phyloP scores from a whole-genome alignment of 1,139 yeast genomes.

The Saccharomyces pastorianus region DNA sequence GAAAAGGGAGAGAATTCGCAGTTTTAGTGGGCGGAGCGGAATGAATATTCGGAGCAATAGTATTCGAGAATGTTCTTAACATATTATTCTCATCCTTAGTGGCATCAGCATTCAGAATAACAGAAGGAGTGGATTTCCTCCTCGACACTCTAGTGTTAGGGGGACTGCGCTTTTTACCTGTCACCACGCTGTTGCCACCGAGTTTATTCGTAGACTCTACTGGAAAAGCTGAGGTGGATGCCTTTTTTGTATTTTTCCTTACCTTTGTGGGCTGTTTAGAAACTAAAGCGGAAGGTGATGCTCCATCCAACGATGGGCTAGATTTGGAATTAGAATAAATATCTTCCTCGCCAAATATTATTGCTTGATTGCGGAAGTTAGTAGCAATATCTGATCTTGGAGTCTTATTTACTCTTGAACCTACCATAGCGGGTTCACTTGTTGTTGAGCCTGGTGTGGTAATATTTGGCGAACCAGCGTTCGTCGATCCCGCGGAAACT shows the following conservation, averaged over 20 bases:
- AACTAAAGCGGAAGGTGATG: not conserved
- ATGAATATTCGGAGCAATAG: not conserved
- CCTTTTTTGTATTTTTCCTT: not conserved
- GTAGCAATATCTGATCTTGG: not conserved
- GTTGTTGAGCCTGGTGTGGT: not conserved
- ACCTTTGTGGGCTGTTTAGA: not conserved
- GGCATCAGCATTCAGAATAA: not conserved
- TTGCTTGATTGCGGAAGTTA: not conserved
- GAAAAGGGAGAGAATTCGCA: not conserved
- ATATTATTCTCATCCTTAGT: not conserved
- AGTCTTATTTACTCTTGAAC: not conserved
- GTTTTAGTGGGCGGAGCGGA: not conserved
- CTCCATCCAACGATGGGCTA: not conserved
- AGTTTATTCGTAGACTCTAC: not conserved
- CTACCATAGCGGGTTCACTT: slow-evolving; percentile 1
- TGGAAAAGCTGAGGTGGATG: not conserved
- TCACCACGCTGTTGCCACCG: not conserved
- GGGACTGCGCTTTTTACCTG: not conserved
- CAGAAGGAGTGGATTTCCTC: not conserved
- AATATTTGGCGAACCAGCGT: not conserved
- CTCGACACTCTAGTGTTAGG: not conserved
- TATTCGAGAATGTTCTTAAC: not conserved
- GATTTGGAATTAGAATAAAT: not conserved
- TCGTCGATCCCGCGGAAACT: not conserved
- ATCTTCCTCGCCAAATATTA: not conserved